Evolutionary conservation across 2,329 filamentous ascomycete species (phyloP), one percentile per base, ranked within the genome.

Genomic region (Scedosporium apiospermum): DNA sequence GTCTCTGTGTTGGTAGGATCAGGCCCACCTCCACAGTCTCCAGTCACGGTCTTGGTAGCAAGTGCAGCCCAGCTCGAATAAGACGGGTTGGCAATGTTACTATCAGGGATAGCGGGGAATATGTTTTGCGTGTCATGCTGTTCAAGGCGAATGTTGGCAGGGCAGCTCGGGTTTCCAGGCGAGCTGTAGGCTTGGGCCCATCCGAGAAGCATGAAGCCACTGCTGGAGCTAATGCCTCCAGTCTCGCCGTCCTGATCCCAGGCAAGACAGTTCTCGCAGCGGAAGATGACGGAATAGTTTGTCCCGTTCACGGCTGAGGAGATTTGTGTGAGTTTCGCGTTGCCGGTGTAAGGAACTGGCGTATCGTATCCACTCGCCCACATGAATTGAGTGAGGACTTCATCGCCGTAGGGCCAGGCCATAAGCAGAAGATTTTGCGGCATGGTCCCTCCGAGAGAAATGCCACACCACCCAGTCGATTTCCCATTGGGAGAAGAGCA

Each of bases 231-330:
- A 2, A 76, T 74, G 4, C 73, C 75, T 0, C 76, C 76, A 0
- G 72, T 74, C 49, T 74, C 73, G 4, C 78, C 79, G 41, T 77
- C 75, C 49, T 83, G 76, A 66, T 81, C 73, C 79, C 82, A 85
- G 1, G 74, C 67, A 30, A 83, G 74, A 70, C 83, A 86, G 66
- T 78, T 77, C 66, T 85, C 72, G 72, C 87, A 90, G 57, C 84
- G 80, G 74, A 88, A 90, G n/a, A 88, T 80, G 60, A 88, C 70
- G 51, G 81, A 81, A 71, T 83, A 90, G 67, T 82, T 75, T 27
- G 81, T 84, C 14, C 77, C 76, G 67, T 81, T 87, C 63, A 88
- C 76, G 27, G 75, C 79, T 10, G 81, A 80, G 12, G 81, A 82
- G 65, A 89, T 81, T 66, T 85, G 80, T 0, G 82, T 86, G 27